phyloP scores from a whole-genome alignment of 2,329 filamentous ascomycete species.

The Cladophialophora bantiana region DNA sequence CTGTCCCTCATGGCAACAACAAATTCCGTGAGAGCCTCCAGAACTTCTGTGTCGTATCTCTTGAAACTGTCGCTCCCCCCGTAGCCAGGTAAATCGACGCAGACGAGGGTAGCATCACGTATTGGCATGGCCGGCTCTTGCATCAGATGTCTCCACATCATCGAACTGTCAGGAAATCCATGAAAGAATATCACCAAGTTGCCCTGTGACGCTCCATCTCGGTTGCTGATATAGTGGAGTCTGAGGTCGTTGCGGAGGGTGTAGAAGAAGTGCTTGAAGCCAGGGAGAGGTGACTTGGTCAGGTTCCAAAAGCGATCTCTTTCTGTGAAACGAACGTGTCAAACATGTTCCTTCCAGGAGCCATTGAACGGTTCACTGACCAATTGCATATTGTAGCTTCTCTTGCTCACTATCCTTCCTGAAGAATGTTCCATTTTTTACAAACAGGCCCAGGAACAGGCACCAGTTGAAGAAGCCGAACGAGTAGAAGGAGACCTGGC shows the following conservation, averaged over 20 bases:
- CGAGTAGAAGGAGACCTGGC: conserved; percentile 30
- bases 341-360: not conserved
- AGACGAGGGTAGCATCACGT: conserved; percentile 56
- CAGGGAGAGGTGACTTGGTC: conserved; percentile 48
- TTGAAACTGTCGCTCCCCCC: conserved; percentile 63
- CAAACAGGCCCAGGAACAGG: conserved; percentile 44
- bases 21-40: conserved; percentile 62
- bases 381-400: conserved; percentile 49
- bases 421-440: conserved; percentile 49
- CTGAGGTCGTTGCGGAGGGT: conserved; percentile 57
- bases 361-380: conserved; percentile 41
- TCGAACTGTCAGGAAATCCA: conserved; percentile 66
- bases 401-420: conserved; percentile 49
- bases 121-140: conserved; percentile 49
- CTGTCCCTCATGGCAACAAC: conserved; percentile 58
- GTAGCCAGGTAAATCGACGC: conserved; percentile 65
- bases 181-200: conserved; percentile 62
- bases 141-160: conserved; percentile 61
- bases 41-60: conserved; percentile 58
- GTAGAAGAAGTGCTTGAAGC: conserved; percentile 60
- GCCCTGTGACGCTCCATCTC: conserved; percentile 41
- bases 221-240: conserved; percentile 62
- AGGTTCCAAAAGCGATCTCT: conserved; percentile 63
- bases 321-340: conserved; percentile 47
- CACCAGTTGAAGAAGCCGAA: conserved; percentile 48